These are phyloP conservation scores for Yamadazyma atmosphaerica DNA, from an alignment of 1,139 yeast species.

Conservation along the genomic window DNA sequence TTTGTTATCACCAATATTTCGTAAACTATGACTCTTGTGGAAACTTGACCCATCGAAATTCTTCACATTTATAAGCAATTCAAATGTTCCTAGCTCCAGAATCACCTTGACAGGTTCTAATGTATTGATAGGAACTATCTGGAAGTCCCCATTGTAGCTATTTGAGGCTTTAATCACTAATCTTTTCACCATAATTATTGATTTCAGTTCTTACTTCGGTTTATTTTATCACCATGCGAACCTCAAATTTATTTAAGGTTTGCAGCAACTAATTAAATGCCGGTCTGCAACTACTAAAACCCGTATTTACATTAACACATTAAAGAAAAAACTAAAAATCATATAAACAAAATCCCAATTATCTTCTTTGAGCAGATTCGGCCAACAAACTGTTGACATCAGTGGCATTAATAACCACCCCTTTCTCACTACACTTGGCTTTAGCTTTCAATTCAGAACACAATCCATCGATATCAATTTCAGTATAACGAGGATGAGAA, in stretches of 20 bases:
- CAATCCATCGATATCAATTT: slow-evolving; percentile 88
- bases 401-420: slow-evolving; percentile 78
- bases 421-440: slow-evolving; percentile 94
- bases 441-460: slow-evolving; percentile 84
- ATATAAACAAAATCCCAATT: slow-evolving; percentile 1
- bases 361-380: slow-evolving; percentile 26
- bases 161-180: slow-evolving; percentile 37
- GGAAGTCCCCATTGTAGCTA: slow-evolving; percentile 24
- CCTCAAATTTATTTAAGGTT: neutral
- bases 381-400: slow-evolving; percentile 72
- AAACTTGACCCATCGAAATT: slow-evolving; percentile 47
- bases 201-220: no score
- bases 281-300: neutral
- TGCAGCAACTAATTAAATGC: neutral
- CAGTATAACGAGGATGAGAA: slow-evolving; percentile 89
- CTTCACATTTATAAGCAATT: slow-evolving; percentile 39
- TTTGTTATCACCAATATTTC: slow-evolving; percentile 31
- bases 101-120: slow-evolving; percentile 34
- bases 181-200: slow-evolving; percentile 34
- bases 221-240: no score
- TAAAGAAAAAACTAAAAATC: neutral
- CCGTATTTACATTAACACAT: slow-evolving; percentile 4
- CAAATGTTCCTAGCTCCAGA: slow-evolving; percentile 41
- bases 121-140: slow-evolving; percentile 48
- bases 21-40: slow-evolving; percentile 36